A percentile compares a stretch with the other conserved stretches of the same genome.
phyloP scores from a whole-genome alignment of 2,329 filamentous ascomycete genomes.

The Pyrenophora graminea region DNA sequence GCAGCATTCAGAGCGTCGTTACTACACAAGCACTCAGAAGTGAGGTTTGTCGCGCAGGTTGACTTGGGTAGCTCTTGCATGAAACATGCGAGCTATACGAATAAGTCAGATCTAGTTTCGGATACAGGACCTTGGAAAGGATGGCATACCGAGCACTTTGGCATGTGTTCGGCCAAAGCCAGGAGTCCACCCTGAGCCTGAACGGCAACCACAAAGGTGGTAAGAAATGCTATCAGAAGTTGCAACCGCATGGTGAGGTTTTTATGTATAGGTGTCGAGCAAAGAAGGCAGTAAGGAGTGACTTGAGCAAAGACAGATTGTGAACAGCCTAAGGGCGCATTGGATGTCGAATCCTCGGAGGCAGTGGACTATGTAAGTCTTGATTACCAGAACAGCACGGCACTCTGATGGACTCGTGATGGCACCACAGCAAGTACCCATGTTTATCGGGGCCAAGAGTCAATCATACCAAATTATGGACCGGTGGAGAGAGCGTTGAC shows the following conservation, averaged over 20 bases:
- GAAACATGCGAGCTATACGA: slow-evolving; percentile 26
- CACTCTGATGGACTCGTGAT: slow-evolving; percentile 1
- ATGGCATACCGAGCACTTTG: slow-evolving; percentile 22
- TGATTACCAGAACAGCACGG: neutral
- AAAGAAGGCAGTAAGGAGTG: neutral
- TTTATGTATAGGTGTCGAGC: neutral
- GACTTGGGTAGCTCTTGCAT: slow-evolving; percentile 38
- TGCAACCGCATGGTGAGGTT: slow-evolving; percentile 12
- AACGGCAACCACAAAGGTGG: slow-evolving; percentile 9
- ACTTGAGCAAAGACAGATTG: neutral
- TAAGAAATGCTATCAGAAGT: slow-evolving; percentile 5
- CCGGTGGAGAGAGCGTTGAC: neutral
- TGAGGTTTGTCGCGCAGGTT: slow-evolving; percentile 44
- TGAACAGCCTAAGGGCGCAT: neutral
- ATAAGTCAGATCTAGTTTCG: slow-evolving; percentile 3
- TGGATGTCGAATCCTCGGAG: neutral
- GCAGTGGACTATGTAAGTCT: slow-evolving; percentile 8
- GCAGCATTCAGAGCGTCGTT: slow-evolving; percentile 38
- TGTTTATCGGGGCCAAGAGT: slow-evolving; percentile 3
- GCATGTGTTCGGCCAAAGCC: slow-evolving; percentile 19
- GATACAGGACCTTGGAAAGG: neutral
- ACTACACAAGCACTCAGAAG: slow-evolving; percentile 47
- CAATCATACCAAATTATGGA: slow-evolving; percentile 9
- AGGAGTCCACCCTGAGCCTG: slow-evolving; percentile 17
- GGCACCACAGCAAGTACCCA: slow-evolving; percentile 5